These are phyloP conservation scores for Ophiostoma quercus DNA, from an alignment of 2,329 filamentous ascomycete genomes.

Conservation along the genomic window DNA sequence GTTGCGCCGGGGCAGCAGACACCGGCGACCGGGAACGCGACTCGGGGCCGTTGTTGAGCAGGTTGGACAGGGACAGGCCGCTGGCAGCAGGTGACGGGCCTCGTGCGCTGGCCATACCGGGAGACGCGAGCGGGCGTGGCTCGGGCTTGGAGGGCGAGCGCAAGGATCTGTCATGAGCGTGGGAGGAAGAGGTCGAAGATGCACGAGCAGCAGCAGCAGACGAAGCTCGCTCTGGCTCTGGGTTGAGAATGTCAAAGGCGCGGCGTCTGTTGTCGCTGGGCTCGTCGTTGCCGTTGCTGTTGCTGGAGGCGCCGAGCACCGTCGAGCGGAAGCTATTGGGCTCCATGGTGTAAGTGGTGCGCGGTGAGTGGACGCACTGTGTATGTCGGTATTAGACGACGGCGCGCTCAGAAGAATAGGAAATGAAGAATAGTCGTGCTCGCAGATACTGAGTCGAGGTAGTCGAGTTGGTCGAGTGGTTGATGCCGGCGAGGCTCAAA, in stretches of 20 bases:
- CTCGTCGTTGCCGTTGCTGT: not conserved
- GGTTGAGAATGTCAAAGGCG: constrained; percentile 43
- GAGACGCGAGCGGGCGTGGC: constrained; percentile 30
- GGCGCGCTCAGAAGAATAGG: too few species aligned
- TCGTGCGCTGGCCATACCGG: constrained; percentile 19
- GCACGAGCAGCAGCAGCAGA: not conserved
- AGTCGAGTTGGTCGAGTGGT: not conserved
- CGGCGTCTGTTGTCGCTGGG: constrained; percentile 40
- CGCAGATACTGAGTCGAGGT: not conserved
- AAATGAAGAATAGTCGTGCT: not conserved
- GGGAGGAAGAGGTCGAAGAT: constrained; percentile 14
- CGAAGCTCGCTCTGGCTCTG: constrained; percentile 25
- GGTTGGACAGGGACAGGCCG: constrained; percentile 24
- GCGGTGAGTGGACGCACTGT: not conserved
- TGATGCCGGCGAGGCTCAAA: constrained; percentile 3
- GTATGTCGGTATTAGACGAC: not conserved
- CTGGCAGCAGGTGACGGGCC: constrained; percentile 32
- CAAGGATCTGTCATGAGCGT: constrained; percentile 40
- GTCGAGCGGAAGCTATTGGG: constrained; percentile 47
- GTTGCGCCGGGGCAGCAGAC: constrained; percentile 18
- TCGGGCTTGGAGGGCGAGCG: constrained; percentile 47
- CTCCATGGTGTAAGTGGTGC: constrained; percentile 11
- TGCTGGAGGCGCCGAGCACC: constrained; percentile 42
- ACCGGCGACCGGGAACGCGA: constrained; percentile 25
- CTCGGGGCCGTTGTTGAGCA: constrained; percentile 29